These are phyloP conservation scores for Capronia epimyces DNA, from an alignment of 2,329 filamentous ascomycete genomes.

Conservation along the genomic window DNA sequence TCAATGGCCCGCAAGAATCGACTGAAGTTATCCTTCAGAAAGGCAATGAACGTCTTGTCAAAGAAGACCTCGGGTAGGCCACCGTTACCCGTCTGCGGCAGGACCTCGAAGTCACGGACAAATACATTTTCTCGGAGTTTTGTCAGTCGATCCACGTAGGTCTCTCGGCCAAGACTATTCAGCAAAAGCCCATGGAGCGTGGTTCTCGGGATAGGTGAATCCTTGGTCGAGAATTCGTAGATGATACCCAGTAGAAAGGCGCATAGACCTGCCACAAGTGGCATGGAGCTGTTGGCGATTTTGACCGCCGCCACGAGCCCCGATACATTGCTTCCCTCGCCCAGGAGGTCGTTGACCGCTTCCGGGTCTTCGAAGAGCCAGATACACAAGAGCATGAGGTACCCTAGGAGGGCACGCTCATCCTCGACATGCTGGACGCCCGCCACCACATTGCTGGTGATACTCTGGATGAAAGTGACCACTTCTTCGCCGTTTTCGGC, in stretches of 20 bases:
- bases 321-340: conserved; percentile 88
- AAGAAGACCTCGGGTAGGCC: conserved; percentile 76
- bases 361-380: conserved; percentile 92
- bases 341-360: conserved; percentile 86
- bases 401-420: conserved; percentile 72
- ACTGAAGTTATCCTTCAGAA: conserved; percentile 93
- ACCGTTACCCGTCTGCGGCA: conserved; percentile 57
- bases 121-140: conserved; percentile 71
- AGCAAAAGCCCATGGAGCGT: conserved; percentile 74
- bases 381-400: conserved; percentile 79
- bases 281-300: conserved; percentile 54
- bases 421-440: conserved; percentile 72
- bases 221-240: conserved; percentile 96
- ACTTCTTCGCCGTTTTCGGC: conserved; percentile 87
- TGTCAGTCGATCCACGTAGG: conserved; percentile 75
- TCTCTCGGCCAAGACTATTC: conserved; percentile 73
- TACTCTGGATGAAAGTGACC: conserved; percentile 83
- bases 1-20: conserved; percentile 79
- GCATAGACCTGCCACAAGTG: conserved; percentile 73
- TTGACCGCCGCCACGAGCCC: conserved; percentile 71
- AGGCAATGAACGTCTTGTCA: conserved; percentile 80
- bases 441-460: conserved; percentile 78
- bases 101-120: conserved; percentile 83
- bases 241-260: conserved; percentile 79
- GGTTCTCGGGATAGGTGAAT: conserved; percentile 79